phyloP scores from a whole-genome alignment of 345 rosid species.

The Dipteronia sinensis region DNA sequence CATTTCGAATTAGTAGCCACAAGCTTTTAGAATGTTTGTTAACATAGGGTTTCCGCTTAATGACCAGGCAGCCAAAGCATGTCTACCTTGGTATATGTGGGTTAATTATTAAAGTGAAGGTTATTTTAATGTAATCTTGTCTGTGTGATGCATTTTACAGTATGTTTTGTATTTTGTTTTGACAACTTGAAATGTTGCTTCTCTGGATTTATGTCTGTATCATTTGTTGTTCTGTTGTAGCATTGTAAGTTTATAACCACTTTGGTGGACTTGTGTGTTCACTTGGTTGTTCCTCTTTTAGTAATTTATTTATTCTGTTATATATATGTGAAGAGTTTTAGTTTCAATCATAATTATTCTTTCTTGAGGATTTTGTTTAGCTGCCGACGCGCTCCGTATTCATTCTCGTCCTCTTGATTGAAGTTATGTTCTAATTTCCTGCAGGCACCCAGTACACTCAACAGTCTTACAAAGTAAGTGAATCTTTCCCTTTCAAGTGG shows the following conservation, averaged over 20 bases:
- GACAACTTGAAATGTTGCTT: neutral
- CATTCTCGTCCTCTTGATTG: neutral
- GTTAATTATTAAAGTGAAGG: neutral
- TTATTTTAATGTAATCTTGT: neutral
- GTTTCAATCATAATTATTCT: neutral
- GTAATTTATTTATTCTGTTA: neutral
- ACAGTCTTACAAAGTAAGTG: constrained; percentile 96
- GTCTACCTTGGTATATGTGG: neutral
- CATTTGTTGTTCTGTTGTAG: neutral
- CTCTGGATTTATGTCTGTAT: neutral
- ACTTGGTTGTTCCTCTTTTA: neutral
- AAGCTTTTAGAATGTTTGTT: neutral
- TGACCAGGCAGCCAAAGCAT: neutral
- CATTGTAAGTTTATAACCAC: neutral
- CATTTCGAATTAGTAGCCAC: neutral
- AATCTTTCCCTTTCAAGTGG: constrained; percentile 97
- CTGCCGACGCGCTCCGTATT: neutral
- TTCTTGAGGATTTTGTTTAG: neutral
- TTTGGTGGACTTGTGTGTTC: neutral
- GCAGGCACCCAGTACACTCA: constrained; percentile 88
- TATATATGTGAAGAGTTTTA: no score
- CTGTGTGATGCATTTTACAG: neutral
- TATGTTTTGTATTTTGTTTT: neutral
- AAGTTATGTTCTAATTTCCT: constrained; percentile 22
- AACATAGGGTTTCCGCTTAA: neutral